Conservation (phyloP, 2,329 filamentous ascomycete genomes). For the Aspergillus sp. region DNA sequence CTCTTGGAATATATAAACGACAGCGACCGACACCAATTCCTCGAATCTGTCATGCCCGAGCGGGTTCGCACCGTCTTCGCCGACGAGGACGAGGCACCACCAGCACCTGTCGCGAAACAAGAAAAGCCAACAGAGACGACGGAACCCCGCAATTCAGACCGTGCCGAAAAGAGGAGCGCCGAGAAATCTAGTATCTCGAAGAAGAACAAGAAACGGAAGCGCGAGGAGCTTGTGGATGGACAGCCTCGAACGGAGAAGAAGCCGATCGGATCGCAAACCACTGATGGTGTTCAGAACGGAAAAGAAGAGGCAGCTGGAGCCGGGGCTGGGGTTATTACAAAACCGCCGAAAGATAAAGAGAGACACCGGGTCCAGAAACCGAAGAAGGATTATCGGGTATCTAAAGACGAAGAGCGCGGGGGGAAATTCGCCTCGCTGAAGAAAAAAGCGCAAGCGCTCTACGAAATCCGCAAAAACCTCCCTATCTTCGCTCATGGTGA, state of each 20-base stretch:
- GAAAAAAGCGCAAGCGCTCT: slow-evolving; percentile 49
- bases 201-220: slow-evolving; percentile 20
- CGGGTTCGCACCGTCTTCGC: slow-evolving; percentile 41
- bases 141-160: background rate
- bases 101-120: slow-evolving; percentile 16
- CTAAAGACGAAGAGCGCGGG: slow-evolving; percentile 14
- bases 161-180: slow-evolving; percentile 11
- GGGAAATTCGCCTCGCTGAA: slow-evolving; percentile 33
- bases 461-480: slow-evolving; percentile 62
- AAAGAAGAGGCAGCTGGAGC: background rate
- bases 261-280: background rate
- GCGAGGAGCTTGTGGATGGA: background rate
- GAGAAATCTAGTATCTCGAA: slow-evolving; percentile 6
- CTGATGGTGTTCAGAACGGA: background rate
- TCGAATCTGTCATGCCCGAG: slow-evolving; percentile 40
- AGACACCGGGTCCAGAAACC: slow-evolving; percentile 12
- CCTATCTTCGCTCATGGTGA: slow-evolving; percentile 77
- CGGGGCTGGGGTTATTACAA: background rate
- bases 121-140: background rate
- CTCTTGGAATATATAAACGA: background rate
- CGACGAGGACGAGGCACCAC: slow-evolving; percentile 29
- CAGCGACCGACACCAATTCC: background rate
- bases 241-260: background rate
- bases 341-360: slow-evolving; percentile 3
- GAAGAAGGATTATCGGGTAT: slow-evolving; percentile 2